Conservation (phyloP, 176 grass and related monocot species). For the Oryza officinalis region DNA sequence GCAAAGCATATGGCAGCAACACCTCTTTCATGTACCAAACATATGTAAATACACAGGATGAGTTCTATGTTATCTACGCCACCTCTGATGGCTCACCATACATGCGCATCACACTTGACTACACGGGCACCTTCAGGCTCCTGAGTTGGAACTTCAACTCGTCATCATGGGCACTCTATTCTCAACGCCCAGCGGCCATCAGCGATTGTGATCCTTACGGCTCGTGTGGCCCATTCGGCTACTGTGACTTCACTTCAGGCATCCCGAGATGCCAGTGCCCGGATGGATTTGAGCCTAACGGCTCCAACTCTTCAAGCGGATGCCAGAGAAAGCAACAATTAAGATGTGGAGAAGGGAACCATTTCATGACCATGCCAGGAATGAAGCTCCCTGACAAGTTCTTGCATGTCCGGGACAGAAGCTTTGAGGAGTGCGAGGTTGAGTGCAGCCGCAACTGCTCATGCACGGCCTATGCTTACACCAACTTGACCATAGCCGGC, state of each 20-base stretch:
- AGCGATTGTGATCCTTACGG: constrained; percentile 16
- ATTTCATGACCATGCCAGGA: no score
- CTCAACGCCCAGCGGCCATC: background rate
- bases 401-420: no score
- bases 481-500: no score
- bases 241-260: background rate
- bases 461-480: no score
- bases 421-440: no score
- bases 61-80: background rate
- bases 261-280: constrained; percentile 25
- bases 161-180: background rate
- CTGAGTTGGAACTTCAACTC: background rate
- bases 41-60: background rate
- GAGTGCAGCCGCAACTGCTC: no score
- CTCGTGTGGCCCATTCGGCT: constrained; percentile 39
- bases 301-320: background rate
- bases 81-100: constrained; percentile 9
- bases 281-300: background rate
- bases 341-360: no score
- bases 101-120: background rate
- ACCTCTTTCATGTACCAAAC: background rate
- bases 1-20: background rate
- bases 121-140: background rate
- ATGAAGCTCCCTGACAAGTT: no score
- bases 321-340: no score